These are phyloP conservation scores for Chaetomium sp. DNA, from an alignment of 2,329 filamentous ascomycete genomes.

Conservation along the genomic window DNA sequence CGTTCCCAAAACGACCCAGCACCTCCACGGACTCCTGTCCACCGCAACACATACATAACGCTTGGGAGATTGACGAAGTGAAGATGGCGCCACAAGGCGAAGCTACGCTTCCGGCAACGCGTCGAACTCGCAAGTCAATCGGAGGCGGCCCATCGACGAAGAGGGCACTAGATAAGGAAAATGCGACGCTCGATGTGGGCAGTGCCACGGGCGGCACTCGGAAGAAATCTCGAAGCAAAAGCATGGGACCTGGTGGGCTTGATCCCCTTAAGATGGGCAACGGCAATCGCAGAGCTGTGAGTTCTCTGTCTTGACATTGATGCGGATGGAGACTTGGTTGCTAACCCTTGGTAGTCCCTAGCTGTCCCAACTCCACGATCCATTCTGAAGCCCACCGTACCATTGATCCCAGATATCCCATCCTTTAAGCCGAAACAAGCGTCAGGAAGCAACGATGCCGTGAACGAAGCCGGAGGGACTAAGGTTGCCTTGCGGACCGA, in stretches of 20 bases:
- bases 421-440: conserved; percentile 63
- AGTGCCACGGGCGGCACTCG: conserved; percentile 52
- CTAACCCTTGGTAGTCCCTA: conserved; percentile 52
- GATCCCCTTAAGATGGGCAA: conserved; percentile 75
- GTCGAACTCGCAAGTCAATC: conserved; percentile 71
- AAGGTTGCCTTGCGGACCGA: conserved; percentile 69
- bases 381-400: conserved; percentile 79
- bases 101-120: conserved; percentile 56
- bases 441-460: conserved; percentile 19
- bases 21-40: not conserved
- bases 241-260: conserved; percentile 87
- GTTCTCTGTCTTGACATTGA: conserved; percentile 31
- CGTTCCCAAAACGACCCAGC: conserved; percentile 19
- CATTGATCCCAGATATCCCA: conserved; percentile 66
- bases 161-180: conserved; percentile 71
- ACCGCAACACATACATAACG: not conserved
- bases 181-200: conserved; percentile 68
- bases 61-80: not conserved
- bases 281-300: conserved; percentile 80
- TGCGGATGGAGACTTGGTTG: not conserved
- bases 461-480: conserved; percentile 42
- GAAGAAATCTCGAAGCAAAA: conserved; percentile 87
- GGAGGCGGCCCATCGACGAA: conserved; percentile 57
- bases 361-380: conserved; percentile 62
- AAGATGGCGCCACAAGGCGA: conserved; percentile 40